phyloP scores from a whole-genome alignment of 345 rosid genomes.

The Alliaria petiolata region DNA sequence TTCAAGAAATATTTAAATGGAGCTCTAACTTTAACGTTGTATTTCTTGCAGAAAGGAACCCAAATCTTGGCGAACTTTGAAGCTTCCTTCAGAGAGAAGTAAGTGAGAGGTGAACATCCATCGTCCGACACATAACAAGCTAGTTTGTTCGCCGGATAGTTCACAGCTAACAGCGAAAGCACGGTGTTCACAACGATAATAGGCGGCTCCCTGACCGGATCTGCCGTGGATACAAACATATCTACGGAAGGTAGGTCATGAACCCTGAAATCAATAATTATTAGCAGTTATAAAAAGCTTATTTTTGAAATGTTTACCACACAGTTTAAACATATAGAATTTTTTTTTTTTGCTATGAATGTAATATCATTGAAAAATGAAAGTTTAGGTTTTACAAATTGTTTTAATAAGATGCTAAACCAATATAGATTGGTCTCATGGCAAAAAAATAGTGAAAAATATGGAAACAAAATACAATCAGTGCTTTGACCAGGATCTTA shows the following conservation, averaged over 20 bases:
- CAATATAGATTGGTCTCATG: no score
- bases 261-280: background rate
- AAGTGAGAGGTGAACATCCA: slow-evolving; percentile 1
- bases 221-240: background rate
- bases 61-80: background rate
- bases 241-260: background rate
- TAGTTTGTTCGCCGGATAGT: background rate
- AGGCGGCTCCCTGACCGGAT: background rate
- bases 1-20: background rate
- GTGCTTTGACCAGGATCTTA: no score
- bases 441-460: no score
- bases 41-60: slow-evolving; percentile 3
- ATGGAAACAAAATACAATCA: no score
- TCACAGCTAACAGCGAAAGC: background rate
- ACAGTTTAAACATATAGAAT: no score
- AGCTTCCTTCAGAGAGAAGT: background rate
- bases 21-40: slow-evolving; percentile 1
- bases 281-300: background rate
- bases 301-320: background rate
- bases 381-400: no score
- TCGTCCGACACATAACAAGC: background rate
- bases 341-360: no score
- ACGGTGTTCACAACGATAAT: background rate
- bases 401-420: no score
- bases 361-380: no score